A percentile compares a stretch with the other conserved stretches of the same genome.
phyloP scores from a whole-genome alignment of 257 asterid species.

The Agastache rugosa region DNA sequence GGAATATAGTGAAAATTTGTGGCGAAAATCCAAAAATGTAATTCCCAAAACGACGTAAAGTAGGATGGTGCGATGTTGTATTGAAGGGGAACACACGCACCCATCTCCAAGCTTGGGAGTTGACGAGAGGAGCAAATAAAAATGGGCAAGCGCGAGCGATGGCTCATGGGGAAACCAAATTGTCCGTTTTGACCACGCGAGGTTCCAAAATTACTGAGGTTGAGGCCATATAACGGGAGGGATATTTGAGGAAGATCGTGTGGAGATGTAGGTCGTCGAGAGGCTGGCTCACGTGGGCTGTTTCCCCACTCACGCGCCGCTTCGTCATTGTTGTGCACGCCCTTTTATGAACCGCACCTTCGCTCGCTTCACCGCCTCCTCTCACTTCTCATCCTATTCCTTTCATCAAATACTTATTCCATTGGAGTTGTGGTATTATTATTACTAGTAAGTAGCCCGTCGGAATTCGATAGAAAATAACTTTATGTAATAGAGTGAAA shows the following conservation, averaged over 20 bases:
- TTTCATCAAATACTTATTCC: too few relatives aligned
- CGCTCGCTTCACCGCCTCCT: too few relatives aligned
- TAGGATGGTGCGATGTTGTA: conserved; percentile 44
- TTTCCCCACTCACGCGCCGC: not conserved
- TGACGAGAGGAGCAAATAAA: not conserved
- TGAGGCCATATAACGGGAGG: not conserved
- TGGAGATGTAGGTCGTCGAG: conserved; percentile 11
- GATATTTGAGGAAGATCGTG: conserved; percentile 35
- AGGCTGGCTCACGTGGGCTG: conserved; percentile 31
- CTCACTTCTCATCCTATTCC: too few relatives aligned
- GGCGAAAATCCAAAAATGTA: not conserved
- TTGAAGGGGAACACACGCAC: conserved; percentile 50
- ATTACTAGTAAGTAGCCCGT: too few relatives aligned
- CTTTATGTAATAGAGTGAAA: too few relatives aligned
- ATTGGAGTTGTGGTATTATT: too few relatives aligned
- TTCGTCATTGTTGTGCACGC: too few relatives aligned
- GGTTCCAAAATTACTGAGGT: not conserved
- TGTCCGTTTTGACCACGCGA: conserved; percentile 28
- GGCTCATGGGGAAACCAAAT: conserved; percentile 17
- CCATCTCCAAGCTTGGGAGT: conserved; percentile 23
- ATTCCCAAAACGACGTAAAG: conserved; percentile 16
- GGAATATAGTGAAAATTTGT: conserved; percentile 2
- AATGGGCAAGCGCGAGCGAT: not conserved
- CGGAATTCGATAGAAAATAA: too few relatives aligned
- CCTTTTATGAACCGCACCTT: too few relatives aligned